phyloP scores from a whole-genome alignment of 2,329 filamentous ascomycete genomes.

The Hypoxylon sp. region DNA sequence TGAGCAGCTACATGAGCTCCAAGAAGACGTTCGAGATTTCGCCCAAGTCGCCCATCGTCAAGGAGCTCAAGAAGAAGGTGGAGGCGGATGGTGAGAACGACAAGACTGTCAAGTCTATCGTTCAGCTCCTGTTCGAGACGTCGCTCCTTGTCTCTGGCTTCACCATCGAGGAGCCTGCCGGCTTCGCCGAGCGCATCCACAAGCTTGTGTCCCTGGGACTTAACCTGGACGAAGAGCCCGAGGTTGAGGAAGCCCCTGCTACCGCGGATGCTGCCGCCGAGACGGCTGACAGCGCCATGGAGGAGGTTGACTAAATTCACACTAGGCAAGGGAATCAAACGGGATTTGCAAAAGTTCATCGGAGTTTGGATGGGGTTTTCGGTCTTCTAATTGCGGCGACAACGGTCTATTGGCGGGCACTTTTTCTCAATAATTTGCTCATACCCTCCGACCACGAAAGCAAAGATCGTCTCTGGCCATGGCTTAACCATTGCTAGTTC shows the following conservation, averaged over 20 bases:
- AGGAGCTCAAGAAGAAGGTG: slow-evolving; percentile 99
- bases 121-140: slow-evolving; percentile 98
- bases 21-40: slow-evolving; percentile 99
- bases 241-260: slow-evolving; percentile 67
- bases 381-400: slow-evolving; percentile 47
- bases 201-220: slow-evolving; percentile 98
- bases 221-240: slow-evolving; percentile 94
- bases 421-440: slow-evolving; percentile 41
- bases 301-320: slow-evolving; percentile 92
- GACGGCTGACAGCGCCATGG: slow-evolving; percentile 93
- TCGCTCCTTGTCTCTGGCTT: slow-evolving; percentile 98
- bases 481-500: slow-evolving; percentile 23
- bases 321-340: slow-evolving; percentile 39
- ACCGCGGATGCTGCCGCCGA: slow-evolving; percentile 67
- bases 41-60: slow-evolving; percentile 96
- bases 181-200: slow-evolving; percentile 99
- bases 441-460: slow-evolving; percentile 41
- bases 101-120: slow-evolving; percentile 98
- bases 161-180: slow-evolving; percentile 98
- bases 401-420: slow-evolving; percentile 41
- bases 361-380: slow-evolving; percentile 53
- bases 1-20: slow-evolving; percentile 99
- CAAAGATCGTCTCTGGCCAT: slow-evolving; percentile 22
- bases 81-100: slow-evolving; percentile 97
- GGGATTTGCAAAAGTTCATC: slow-evolving; percentile 52